These are phyloP conservation scores for Talaromyces sp. DNA, from an alignment of 2,329 filamentous ascomycete species.

Conservation along the genomic window DNA sequence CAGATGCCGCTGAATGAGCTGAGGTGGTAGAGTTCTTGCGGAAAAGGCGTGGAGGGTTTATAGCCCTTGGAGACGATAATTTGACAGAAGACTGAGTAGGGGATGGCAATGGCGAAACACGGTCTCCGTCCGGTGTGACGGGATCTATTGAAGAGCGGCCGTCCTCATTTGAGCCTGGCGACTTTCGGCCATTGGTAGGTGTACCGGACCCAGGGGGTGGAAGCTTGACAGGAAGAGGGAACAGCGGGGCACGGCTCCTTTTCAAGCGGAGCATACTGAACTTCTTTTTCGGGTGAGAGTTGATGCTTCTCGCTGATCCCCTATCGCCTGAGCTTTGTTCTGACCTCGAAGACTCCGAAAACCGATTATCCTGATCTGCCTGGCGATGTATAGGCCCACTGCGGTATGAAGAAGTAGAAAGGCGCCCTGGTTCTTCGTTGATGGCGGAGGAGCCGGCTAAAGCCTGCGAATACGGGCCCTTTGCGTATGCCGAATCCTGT, in stretches of 20 bases:
- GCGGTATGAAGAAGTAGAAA: slow-evolving; percentile 41
- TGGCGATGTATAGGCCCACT: slow-evolving; percentile 51
- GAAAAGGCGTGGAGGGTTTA: slow-evolving; percentile 40
- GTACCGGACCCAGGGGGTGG: slow-evolving; percentile 38
- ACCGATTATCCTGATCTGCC: slow-evolving; percentile 57
- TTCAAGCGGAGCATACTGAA: slow-evolving; percentile 75
- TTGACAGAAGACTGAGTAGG: slow-evolving; percentile 49
- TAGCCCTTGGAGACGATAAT: slow-evolving; percentile 38
- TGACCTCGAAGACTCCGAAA: slow-evolving; percentile 84
- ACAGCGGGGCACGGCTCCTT: slow-evolving; percentile 70
- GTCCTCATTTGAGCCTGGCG: slow-evolving; percentile 6
- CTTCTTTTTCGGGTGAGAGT: slow-evolving; percentile 57
- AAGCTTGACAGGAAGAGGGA: slow-evolving; percentile 79
- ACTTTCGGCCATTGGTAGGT: slow-evolving; percentile 15
- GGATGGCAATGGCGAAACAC: slow-evolving; percentile 39
- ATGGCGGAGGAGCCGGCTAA: slow-evolving; percentile 38
- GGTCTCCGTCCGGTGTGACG: slow-evolving; percentile 24
- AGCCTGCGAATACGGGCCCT: slow-evolving; percentile 2
- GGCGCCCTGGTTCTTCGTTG: slow-evolving; percentile 56
- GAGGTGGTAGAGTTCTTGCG: slow-evolving; percentile 59
- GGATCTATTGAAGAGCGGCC: slow-evolving; percentile 17
- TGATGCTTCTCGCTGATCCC: slow-evolving; percentile 51
- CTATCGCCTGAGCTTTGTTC: slow-evolving; percentile 73
- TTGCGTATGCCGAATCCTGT: slow-evolving; percentile 1
- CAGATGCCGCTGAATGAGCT: slow-evolving; percentile 51